A percentile compares a stretch with the other conserved stretches of the same genome.
Conservation (phyloP, 805 yeast genomes). For the Kregervanrija delftensis region DNA sequence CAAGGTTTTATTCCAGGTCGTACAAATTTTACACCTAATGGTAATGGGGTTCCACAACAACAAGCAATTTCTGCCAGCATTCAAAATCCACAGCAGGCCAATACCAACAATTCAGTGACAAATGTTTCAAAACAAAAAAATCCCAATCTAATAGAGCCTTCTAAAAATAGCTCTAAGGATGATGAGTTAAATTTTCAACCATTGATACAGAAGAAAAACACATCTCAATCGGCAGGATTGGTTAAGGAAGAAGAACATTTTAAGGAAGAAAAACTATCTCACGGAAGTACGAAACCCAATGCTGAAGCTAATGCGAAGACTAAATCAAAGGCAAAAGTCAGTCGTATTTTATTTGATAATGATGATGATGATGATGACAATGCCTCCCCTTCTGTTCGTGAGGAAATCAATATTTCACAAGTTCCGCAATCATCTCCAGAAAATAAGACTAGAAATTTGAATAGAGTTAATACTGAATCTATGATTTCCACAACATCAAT, state of each 20-base stretch:
- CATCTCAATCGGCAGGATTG: background rate
- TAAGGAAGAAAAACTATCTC: background rate
- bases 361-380: constrained; percentile 20
- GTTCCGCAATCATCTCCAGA: background rate
- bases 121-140: no score
- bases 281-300: background rate
- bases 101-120: no score
- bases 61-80: no score
- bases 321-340: constrained; percentile 17
- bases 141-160: no score
- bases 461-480: constrained; percentile 3
- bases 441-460: background rate
- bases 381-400: constrained; percentile 5
- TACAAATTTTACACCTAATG: no score
- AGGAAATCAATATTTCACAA: constrained; percentile 7
- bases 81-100: no score
- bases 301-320: background rate
- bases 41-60: no score
- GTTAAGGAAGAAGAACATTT: background rate
- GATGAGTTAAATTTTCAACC: no score
- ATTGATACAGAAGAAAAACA: background rate
- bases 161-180: no score
- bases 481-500: constrained; percentile 8
- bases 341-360: constrained; percentile 19
- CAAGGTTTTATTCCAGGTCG: no score